Percentiles rank a stretch among this genome's conserved stretches.
Conservation (phyloP, 2,329 filamentous ascomycete genomes). For the Arthrobotrys pseudoclavata region DNA sequence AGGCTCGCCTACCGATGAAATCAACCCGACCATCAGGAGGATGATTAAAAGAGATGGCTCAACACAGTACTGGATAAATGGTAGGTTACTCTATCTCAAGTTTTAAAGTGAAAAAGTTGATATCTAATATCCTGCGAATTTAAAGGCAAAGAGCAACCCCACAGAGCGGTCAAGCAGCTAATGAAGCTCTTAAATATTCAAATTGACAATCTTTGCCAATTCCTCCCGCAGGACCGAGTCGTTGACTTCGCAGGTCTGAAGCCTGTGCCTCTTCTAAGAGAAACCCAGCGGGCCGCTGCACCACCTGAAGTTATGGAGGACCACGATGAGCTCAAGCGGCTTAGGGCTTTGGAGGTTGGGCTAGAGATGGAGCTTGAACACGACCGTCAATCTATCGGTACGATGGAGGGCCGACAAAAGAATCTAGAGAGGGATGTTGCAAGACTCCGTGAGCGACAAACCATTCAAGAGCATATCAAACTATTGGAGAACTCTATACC, state of each 20-base stretch:
- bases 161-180: constrained; percentile 67
- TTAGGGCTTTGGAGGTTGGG: constrained; percentile 78
- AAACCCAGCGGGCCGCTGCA: constrained; percentile 90
- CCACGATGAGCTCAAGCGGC: constrained; percentile 80
- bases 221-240: constrained; percentile 94
- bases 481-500: constrained; percentile 77
- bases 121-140: background rate
- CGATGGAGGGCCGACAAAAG: constrained; percentile 78
- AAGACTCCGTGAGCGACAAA: constrained; percentile 80
- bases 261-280: constrained; percentile 82
- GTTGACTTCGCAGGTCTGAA: constrained; percentile 90
- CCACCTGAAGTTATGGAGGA: constrained; percentile 82
- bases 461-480: constrained; percentile 75
- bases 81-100: constrained; percentile 66
- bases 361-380: constrained; percentile 72
- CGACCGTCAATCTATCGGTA: constrained; percentile 24
- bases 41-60: constrained; percentile 87
- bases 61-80: constrained; percentile 82
- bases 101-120: background rate
- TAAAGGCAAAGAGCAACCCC: constrained; percentile 45
- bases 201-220: constrained; percentile 97
- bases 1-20: constrained; percentile 71
- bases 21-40: constrained; percentile 81
- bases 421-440: constrained; percentile 85
- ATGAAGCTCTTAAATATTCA: constrained; percentile 85